phyloP scores from a whole-genome alignment of 2,329 filamentous ascomycete genomes.

The Verticillium tricorpus region DNA sequence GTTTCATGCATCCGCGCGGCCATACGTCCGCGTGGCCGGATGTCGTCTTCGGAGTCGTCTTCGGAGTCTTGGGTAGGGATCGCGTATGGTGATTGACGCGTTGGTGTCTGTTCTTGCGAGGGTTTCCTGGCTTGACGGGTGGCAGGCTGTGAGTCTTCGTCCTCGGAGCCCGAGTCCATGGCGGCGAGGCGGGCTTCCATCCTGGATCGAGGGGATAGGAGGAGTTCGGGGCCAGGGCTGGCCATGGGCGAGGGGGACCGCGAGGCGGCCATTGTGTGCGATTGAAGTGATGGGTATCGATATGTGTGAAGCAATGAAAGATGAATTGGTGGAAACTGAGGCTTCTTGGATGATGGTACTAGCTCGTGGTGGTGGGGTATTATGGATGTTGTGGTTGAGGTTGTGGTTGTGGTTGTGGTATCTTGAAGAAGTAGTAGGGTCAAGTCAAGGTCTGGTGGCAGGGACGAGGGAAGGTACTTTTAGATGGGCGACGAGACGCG shows the following conservation, averaged over 20 bases:
- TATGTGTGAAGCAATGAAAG: neutral
- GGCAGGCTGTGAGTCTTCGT: constrained; percentile 19
- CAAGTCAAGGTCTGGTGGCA: neutral
- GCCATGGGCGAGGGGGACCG: constrained; percentile 40
- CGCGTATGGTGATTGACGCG: neutral
- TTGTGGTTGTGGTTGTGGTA: neutral
- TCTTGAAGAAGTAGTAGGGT: neutral
- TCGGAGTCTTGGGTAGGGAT: neutral
- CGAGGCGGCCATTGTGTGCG: constrained; percentile 42
- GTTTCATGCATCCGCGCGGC: constrained; percentile 57
- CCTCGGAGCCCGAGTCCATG: constrained; percentile 46
- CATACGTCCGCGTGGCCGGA: constrained; percentile 57
- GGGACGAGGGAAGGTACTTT: neutral
- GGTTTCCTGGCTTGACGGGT: neutral
- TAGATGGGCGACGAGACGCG: neutral
- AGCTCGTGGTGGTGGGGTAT: neutral
- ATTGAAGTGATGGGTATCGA: neutral
- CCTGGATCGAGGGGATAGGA: constrained; percentile 51
- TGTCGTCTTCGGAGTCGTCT: constrained; percentile 20
- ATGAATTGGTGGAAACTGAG: neutral
- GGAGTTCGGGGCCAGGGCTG: constrained; percentile 34
- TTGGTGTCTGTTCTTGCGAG: neutral
- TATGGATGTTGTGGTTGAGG: neutral
- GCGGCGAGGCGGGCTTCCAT: constrained; percentile 48
- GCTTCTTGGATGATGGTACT: neutral